phyloP scores from a whole-genome alignment of 164 flowering plant species.

The Litsea cubeba region DNA sequence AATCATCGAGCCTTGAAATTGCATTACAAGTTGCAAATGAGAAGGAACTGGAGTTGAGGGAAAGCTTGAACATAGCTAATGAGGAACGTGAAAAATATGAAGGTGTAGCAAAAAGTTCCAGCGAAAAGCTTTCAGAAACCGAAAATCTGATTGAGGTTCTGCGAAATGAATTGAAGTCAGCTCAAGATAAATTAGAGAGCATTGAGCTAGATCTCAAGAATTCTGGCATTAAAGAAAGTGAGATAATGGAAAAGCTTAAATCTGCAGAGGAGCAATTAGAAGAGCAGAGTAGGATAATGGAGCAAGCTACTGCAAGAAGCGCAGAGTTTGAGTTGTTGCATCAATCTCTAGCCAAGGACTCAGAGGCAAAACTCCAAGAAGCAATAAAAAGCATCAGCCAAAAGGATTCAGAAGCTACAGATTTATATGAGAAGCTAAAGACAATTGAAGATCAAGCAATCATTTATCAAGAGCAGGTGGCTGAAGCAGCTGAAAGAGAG shows the following conservation, averaged over 20 bases:
- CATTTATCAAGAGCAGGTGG: constrained; percentile 38
- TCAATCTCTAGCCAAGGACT: constrained; percentile 42
- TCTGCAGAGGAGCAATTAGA: constrained; percentile 53
- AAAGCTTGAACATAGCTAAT: constrained; percentile 29
- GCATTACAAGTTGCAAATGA: constrained; percentile 49
- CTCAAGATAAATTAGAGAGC: constrained; percentile 48
- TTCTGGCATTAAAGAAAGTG: constrained; percentile 50
- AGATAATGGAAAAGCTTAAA: constrained; percentile 58
- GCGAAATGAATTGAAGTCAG: constrained; percentile 42
- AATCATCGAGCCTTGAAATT: constrained; percentile 53
- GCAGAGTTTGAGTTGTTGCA: constrained; percentile 51
- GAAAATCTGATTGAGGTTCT: constrained; percentile 48
- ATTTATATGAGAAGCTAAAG: constrained; percentile 40
- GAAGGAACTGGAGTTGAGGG: constrained; percentile 59
- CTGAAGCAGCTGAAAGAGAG: constrained; percentile 38
- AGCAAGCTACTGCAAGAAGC: constrained; percentile 44
- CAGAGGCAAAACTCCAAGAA: constrained; percentile 62
- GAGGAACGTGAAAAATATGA: constrained; percentile 60
- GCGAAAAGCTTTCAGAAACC: constrained; percentile 50
- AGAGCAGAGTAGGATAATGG: constrained; percentile 39
- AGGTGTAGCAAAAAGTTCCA: constrained; percentile 35
- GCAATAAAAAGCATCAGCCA: constrained; percentile 29
- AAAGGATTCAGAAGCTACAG: constrained; percentile 53
- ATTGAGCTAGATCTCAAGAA: constrained; percentile 49
- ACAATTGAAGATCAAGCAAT: constrained; percentile 45